Conservation (phyloP, 139 green algal species). For the Dunaliella sp. region DNA sequence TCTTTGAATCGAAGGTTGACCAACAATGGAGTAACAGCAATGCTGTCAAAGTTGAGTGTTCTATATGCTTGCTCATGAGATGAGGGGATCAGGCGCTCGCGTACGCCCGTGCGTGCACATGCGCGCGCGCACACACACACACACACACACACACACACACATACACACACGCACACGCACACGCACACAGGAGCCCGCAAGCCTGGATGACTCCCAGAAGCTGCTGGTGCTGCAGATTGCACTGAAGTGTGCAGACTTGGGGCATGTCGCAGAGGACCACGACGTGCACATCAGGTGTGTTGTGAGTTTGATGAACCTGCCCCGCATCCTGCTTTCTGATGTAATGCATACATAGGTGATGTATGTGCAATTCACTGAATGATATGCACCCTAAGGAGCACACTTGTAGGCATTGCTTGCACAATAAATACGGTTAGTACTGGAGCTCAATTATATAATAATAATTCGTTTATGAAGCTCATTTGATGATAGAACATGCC, state of each 20-base stretch:
- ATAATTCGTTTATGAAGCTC: neutral
- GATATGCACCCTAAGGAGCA: neutral
- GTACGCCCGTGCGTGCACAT: no score
- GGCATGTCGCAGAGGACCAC: neutral
- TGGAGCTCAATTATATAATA: neutral
- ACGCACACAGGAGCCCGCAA: neutral
- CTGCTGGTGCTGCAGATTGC: slow-evolving; percentile 23
- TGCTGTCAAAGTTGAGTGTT: no score
- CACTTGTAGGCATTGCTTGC: neutral
- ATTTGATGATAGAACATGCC: no score
- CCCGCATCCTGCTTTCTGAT: neutral
- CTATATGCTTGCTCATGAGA: no score
- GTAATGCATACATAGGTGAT: neutral
- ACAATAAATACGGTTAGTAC: neutral
- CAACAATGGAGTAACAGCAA: no score
- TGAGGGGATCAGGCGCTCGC: no score
- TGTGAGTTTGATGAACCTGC: neutral
- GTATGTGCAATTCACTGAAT: neutral
- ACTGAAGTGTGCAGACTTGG: slow-evolving; percentile 29
- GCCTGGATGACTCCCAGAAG: neutral
- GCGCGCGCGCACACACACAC: no score
- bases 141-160: no score
- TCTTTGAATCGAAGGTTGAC: no score
- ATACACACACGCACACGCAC: no score
- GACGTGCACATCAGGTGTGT: slow-evolving; percentile 6